A percentile compares a stretch with the other conserved stretches of the same genome.
These are phyloP conservation scores for Mycena maculata DNA, from an alignment of 768 basidiomycete genomes.

Conservation along the genomic window DNA sequence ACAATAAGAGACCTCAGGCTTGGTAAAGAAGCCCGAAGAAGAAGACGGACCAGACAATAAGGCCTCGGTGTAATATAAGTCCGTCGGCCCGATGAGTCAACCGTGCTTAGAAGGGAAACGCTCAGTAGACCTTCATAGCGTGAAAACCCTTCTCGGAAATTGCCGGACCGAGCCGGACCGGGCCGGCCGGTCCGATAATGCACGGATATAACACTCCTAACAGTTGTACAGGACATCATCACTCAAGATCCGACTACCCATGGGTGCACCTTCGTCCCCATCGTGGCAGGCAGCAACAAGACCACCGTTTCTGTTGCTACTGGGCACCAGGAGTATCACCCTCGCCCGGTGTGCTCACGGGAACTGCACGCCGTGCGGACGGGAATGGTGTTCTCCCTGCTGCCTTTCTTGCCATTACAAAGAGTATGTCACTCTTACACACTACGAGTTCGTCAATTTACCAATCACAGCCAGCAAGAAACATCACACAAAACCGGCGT, in stretches of 20 bases:
- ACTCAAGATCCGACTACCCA: slow-evolving; percentile 14
- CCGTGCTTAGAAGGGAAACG: no score
- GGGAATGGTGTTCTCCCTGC: slow-evolving; percentile 9
- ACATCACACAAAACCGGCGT: background rate
- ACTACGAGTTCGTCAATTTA: no score
- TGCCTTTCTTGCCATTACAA: slow-evolving; percentile 11
- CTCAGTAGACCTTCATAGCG: no score
- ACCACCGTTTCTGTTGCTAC: slow-evolving; percentile 40
- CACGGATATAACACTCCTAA: no score
- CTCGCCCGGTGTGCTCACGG: slow-evolving; percentile 34
- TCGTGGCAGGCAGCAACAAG: slow-evolving; percentile 42
- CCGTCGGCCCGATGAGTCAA: no score
- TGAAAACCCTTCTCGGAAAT: no score
- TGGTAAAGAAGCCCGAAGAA: no score
- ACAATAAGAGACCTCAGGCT: no score
- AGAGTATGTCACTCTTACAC: background rate
- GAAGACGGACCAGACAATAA: no score
- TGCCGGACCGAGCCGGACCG: no score
- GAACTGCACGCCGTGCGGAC: slow-evolving; percentile 4
- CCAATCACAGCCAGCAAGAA: slow-evolving; percentile 12
- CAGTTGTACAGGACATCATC: background rate
- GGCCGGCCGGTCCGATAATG: no score
- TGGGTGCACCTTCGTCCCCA: slow-evolving; percentile 35
- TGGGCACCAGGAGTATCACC: slow-evolving; percentile 35
- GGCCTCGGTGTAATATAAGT: no score